Evolutionary conservation across 805 yeast species (phyloP).

Genomic region (Starmera caribaea): DNA sequence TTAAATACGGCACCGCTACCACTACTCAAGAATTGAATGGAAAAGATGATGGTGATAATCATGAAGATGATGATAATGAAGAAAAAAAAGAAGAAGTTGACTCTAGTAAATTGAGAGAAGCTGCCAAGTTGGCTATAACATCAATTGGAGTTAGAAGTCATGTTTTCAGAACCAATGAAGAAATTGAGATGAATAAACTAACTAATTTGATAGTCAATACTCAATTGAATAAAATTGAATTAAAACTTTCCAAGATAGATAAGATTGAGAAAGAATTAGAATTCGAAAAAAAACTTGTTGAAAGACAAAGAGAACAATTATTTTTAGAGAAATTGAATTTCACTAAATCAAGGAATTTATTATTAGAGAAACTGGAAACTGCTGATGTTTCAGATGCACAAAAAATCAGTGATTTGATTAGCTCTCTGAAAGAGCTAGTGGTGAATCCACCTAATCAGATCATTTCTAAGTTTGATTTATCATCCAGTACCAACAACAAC

Average conservation of each 20-base stretch:
- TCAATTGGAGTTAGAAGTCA: slow-evolving; percentile 72
- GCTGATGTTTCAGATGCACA: slow-evolving; percentile 18
- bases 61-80: too few relatives aligned
- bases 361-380: slow-evolving; percentile 37
- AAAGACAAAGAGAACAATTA: slow-evolving; percentile 56
- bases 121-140: slow-evolving; percentile 63
- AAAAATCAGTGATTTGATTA: slow-evolving; percentile 10
- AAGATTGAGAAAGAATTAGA: slow-evolving; percentile 59
- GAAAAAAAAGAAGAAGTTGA: too few relatives aligned
- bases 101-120: slow-evolving; percentile 54
- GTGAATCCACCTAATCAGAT: slow-evolving; percentile 22
- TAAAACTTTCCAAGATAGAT: slow-evolving; percentile 49
- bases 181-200: slow-evolving; percentile 59
- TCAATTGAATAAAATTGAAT: slow-evolving; percentile 52
- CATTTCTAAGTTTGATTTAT: slow-evolving; percentile 16
- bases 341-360: slow-evolving; percentile 43
- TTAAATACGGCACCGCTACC: too few relatives aligned
- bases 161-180: slow-evolving; percentile 72
- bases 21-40: slow-evolving; percentile 9
- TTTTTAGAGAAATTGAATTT: slow-evolving; percentile 60
- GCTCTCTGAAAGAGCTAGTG: slow-evolving; percentile 18
- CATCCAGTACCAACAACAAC: slow-evolving; percentile 11
- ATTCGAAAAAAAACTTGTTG: slow-evolving; percentile 48
- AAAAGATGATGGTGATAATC: slow-evolving; percentile 4
- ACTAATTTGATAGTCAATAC: slow-evolving; percentile 49